Conservation (phyloP, 2,329 filamentous ascomycete species). For the Pyrenophora teres region DNA sequence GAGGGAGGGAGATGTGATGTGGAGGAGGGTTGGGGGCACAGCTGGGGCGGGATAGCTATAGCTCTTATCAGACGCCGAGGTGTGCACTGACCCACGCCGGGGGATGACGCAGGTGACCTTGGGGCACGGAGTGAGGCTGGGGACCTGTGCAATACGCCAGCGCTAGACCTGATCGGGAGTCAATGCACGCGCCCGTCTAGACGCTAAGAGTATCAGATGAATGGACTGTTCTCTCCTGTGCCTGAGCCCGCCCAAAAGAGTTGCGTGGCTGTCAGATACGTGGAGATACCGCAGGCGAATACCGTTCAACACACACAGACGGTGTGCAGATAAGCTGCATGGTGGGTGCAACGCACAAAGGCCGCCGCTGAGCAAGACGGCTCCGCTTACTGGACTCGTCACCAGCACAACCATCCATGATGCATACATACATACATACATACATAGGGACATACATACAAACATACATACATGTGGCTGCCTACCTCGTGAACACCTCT, state of each 20-base stretch:
- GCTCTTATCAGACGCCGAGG: slow-evolving; percentile 35
- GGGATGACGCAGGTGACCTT: slow-evolving; percentile 31
- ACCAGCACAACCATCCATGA: slow-evolving; percentile 4
- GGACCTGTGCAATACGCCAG: slow-evolving; percentile 1
- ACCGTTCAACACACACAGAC: too few species aligned
- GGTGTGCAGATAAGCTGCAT: neutral
- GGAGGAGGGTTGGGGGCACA: slow-evolving; percentile 32
- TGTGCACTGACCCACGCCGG: slow-evolving; percentile 24
- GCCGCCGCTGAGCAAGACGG: neutral
- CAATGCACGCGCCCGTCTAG: slow-evolving; percentile 14
- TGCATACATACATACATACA: neutral
- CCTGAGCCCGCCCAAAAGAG: neutral
- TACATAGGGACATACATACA: neutral
- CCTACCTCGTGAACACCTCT: slow-evolving; percentile 23
- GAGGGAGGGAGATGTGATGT: slow-evolving; percentile 32
- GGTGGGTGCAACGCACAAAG: neutral
- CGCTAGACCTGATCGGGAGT: slow-evolving; percentile 11
- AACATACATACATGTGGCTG: neutral
- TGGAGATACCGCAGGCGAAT: too few species aligned
- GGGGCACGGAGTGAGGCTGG: slow-evolving; percentile 29
- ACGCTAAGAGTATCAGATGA: slow-evolving; percentile 9
- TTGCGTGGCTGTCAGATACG: too few species aligned
- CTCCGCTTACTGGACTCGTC: slow-evolving; percentile 15
- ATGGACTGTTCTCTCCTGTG: slow-evolving; percentile 7
- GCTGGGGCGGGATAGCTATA: slow-evolving; percentile 34